phyloP scores from a whole-genome alignment of 2,329 filamentous ascomycete species.

The Endocalyx cinctus region DNA sequence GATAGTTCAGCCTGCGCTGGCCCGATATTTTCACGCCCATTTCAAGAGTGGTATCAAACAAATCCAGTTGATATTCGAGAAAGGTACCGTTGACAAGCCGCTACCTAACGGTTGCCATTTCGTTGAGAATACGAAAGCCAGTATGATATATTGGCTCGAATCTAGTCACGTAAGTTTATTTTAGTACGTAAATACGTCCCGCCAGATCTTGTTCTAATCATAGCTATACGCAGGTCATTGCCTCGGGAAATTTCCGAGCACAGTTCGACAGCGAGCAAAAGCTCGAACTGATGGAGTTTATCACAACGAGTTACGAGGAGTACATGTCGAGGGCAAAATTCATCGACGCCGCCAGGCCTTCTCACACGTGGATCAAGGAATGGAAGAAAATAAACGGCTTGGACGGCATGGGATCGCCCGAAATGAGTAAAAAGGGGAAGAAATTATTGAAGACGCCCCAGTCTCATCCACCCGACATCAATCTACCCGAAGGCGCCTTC shows the following conservation, averaged over 20 bases:
- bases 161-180: slow-evolving; percentile 67
- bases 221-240: slow-evolving; percentile 61
- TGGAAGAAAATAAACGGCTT: slow-evolving; percentile 56
- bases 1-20: slow-evolving; percentile 73
- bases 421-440: slow-evolving; percentile 65
- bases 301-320: slow-evolving; percentile 72
- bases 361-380: slow-evolving; percentile 62
- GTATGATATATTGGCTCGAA: slow-evolving; percentile 84
- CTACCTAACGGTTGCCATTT: slow-evolving; percentile 62
- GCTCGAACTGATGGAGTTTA: slow-evolving; percentile 81
- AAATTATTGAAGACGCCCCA: slow-evolving; percentile 57
- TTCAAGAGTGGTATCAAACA: slow-evolving; percentile 82
- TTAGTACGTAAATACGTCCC: no score
- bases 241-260: slow-evolving; percentile 70
- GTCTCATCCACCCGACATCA: slow-evolving; percentile 54
- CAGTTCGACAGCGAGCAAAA: slow-evolving; percentile 76
- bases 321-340: slow-evolving; percentile 69
- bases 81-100: slow-evolving; percentile 49
- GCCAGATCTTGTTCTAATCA: no score
- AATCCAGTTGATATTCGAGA: slow-evolving; percentile 82
- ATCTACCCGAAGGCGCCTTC: slow-evolving; percentile 54
- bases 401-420: slow-evolving; percentile 56
- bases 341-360: slow-evolving; percentile 56
- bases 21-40: slow-evolving; percentile 85
- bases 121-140: slow-evolving; percentile 72